These are phyloP conservation scores for Botryobasidium botryosum DNA, from an alignment of 768 basidiomycete genomes.

Conservation along the genomic window DNA sequence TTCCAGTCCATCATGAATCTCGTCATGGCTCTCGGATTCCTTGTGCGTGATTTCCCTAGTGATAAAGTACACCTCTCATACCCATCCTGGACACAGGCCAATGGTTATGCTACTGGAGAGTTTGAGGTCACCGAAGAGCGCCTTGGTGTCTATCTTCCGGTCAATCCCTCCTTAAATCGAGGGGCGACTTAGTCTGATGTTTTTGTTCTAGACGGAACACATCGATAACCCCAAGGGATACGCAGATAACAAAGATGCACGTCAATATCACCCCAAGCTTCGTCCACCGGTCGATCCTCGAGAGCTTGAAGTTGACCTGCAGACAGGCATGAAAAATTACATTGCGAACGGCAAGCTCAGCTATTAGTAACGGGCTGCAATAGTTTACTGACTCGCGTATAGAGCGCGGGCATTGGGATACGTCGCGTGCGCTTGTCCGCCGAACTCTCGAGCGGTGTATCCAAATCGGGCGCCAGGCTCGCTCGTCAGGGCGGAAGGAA, in stretches of 20 bases:
- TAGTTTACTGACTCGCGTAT: conserved; percentile 83
- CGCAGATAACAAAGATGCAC: conserved; percentile 63
- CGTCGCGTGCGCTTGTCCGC: conserved; percentile 61
- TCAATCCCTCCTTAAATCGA: too few relatives aligned
- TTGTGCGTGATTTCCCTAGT: too few relatives aligned
- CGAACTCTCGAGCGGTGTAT: conserved; percentile 65
- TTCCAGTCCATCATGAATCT: conserved; percentile 82
- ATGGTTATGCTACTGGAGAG: conserved; percentile 56
- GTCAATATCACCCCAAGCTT: conserved; percentile 56
- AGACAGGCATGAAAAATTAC: conserved; percentile 90
- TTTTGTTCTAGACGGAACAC: too few relatives aligned
- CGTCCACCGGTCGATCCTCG: conserved; percentile 69
- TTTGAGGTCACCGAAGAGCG: conserved; percentile 80
- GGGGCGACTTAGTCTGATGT: too few relatives aligned
- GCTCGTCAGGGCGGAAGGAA: conserved; percentile 37
- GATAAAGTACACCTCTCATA: too few relatives aligned
- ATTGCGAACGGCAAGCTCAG: too few relatives aligned
- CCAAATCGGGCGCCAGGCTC: conserved; percentile 54
- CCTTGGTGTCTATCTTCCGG: conserved; percentile 70
- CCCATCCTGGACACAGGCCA: too few relatives aligned
- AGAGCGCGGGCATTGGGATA: conserved; percentile 68
- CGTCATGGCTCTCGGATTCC: conserved; percentile 79
- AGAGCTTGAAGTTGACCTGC: conserved; percentile 71
- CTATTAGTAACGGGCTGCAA: too few relatives aligned
- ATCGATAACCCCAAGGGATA: conserved; percentile 38